These are phyloP conservation scores for Talaromyces sp. DNA, from an alignment of 2,329 filamentous ascomycete species.

Conservation along the genomic window DNA sequence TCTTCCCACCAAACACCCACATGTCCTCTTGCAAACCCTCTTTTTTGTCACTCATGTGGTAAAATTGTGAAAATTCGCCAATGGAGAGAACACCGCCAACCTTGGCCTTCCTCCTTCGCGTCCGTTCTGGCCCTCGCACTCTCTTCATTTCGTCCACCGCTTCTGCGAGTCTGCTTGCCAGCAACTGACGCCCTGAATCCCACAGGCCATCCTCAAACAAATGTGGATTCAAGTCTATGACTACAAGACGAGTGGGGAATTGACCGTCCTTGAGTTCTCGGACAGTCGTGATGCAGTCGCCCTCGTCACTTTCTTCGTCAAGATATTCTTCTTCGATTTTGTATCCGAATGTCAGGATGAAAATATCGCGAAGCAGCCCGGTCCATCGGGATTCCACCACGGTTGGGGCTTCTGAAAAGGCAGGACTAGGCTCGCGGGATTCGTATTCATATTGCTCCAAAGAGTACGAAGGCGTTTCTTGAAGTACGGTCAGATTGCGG, in stretches of 20 bases:
- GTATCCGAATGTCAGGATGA: neutral
- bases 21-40: neutral
- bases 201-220: neutral
- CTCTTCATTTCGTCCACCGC: neutral
- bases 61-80: neutral
- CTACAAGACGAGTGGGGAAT: neutral
- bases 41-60: neutral
- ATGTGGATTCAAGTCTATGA: neutral
- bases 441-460: neutral
- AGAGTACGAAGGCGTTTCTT: neutral
- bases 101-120: neutral
- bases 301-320: neutral
- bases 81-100: neutral
- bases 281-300: neutral
- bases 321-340: neutral
- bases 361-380: neutral
- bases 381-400: neutral
- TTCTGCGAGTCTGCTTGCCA: neutral
- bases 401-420: neutral
- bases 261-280: neutral
- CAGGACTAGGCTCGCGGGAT: neutral
- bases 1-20: neutral
- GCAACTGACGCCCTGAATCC: neutral
- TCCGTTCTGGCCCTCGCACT: neutral
- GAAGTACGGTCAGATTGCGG: neutral